These are phyloP conservation scores for Pythium volutum DNA, from an alignment of 352 stramenopile genomes.

Conservation along the genomic window DNA sequence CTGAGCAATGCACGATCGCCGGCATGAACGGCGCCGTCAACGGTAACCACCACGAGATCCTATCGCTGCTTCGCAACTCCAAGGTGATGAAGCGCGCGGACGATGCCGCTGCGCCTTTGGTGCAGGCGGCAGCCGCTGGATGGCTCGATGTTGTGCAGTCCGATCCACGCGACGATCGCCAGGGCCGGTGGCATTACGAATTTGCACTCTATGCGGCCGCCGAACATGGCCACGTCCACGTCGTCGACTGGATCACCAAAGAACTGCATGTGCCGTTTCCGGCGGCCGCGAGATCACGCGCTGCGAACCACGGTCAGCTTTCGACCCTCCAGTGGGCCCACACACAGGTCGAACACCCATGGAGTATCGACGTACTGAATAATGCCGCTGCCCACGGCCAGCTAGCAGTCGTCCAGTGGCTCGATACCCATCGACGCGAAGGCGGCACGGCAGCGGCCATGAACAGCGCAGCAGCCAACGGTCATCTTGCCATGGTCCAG, in stretches of 20 bases:
- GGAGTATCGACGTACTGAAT: conserved; percentile 12
- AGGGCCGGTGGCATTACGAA: conserved; percentile 1
- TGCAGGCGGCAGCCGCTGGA: background rate
- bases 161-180: background rate
- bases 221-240: conserved; percentile 9
- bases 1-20: background rate
- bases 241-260: conserved; percentile 4
- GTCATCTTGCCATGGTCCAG: conserved; percentile 6
- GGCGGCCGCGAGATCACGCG: background rate
- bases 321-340: conserved; percentile 5
- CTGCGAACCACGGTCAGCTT: conserved; percentile 9
- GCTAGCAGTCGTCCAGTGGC: conserved; percentile 12
- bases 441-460: conserved; percentile 6
- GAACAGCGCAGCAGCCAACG: conserved; percentile 4
- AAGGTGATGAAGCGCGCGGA: background rate
- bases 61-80: background rate
- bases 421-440: conserved; percentile 1
- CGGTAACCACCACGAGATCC: conserved; percentile 2
- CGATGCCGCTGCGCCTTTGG: background rate
- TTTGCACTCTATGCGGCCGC: conserved; percentile 6
- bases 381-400: background rate
- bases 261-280: background rate
- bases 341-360: background rate
- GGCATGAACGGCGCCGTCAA: background rate
- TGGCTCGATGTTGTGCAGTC: background rate